phyloP scores from a whole-genome alignment of 805 yeast genomes.

The Schizosaccharomyces pombe region ASM294v3 CU329670.1:5401001-5401500 shows the following conservation, averaged over 20 bases:
- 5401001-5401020: conserved; percentile 56
- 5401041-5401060: conserved; percentile 30
- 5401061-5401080: conserved; percentile 13
- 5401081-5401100: conserved; percentile 48
- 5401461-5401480: conserved; percentile 65
- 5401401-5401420: conserved; percentile 74
- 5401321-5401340: not conserved
- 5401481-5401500: conserved; percentile 18
- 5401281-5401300: not conserved
- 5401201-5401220: conserved; percentile 27
- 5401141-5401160: conserved; percentile 21
- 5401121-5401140: conserved; percentile 24
- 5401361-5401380: conserved; percentile 78
- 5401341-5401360: conserved; percentile 35
- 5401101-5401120: conserved; percentile 29
- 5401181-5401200: conserved; percentile 69
- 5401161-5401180: conserved; percentile 60
- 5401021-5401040: conserved; percentile 49
- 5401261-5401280: conserved; percentile 17
- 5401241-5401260: conserved; percentile 14
- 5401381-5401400: conserved; percentile 80
- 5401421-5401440: conserved; percentile 63
- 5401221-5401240: conserved; percentile 26
- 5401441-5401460: conserved; percentile 69
- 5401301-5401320: conserved; percentile 4